A percentile compares a stretch with the other conserved stretches of the same genome.
Conservation (phyloP, 2,329 filamentous ascomycete genomes). For the Epichloe coenophiala region DNA sequence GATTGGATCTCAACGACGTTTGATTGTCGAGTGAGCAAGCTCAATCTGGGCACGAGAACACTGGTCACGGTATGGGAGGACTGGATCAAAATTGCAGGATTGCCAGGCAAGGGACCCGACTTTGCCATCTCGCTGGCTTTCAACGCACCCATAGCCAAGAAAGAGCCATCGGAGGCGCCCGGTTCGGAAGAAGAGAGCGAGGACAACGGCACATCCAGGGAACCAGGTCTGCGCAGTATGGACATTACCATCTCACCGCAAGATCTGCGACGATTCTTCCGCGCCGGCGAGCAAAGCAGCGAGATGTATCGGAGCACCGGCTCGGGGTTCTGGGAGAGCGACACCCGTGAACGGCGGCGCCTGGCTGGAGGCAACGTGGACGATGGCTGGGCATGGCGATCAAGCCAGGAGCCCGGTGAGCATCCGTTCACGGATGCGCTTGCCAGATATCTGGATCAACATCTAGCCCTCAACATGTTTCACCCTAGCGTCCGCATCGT, state of each 20-base stretch:
- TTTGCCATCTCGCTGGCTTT: constrained; percentile 39
- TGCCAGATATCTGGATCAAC: constrained; percentile 34
- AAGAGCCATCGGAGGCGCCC: not conserved
- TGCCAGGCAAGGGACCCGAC: constrained; percentile 26
- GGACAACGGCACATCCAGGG: constrained; percentile 4
- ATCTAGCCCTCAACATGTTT: constrained; percentile 40
- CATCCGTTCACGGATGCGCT: constrained; percentile 37
- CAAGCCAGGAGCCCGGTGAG: constrained; percentile 8
- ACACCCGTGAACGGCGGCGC: constrained; percentile 26
- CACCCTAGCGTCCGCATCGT: constrained; percentile 39
- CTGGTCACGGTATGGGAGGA: constrained; percentile 36
- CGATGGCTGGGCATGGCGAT: constrained; percentile 40
- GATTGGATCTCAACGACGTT: constrained; percentile 40
- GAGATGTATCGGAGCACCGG: not conserved
- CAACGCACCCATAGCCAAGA: constrained; percentile 22
- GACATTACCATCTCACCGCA: constrained; percentile 37
- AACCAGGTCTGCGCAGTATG: constrained; percentile 26
- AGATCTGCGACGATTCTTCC: constrained; percentile 33
- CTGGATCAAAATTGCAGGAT: constrained; percentile 30
- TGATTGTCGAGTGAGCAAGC: constrained; percentile 39
- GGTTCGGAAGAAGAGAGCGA: constrained; percentile 9
- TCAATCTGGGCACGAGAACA: constrained; percentile 36
- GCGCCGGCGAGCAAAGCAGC: constrained; percentile 20
- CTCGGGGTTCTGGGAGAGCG: constrained; percentile 16
- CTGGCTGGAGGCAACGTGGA: constrained; percentile 34